Percentiles rank a stretch among this genome's conserved stretches.
Evolutionary conservation across 495 filamentous ascomycete genomes (phyloP).

Genomic region (Entonaema liquescens): DNA sequence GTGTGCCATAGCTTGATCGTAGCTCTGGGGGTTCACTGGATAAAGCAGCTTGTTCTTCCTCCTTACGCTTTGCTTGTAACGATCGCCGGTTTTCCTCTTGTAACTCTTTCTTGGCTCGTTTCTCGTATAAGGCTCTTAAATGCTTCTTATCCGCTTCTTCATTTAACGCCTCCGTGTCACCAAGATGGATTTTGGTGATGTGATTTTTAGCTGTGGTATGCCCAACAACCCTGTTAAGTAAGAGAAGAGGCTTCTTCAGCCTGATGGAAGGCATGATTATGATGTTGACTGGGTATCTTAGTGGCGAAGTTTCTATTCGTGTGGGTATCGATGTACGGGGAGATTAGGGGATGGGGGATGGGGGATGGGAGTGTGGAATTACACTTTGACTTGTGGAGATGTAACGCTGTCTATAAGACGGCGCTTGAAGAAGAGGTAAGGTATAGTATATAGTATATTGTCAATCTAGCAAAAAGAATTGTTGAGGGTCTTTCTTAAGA

Average conservation of each 20-base stretch:
- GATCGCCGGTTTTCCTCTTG: constrained; percentile 62
- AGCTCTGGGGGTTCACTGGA: constrained; percentile 63
- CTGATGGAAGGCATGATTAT: constrained; percentile 48
- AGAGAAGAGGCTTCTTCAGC: constrained; percentile 54
- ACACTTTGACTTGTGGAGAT: neutral
- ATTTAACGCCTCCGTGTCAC: constrained; percentile 57
- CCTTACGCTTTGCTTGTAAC: constrained; percentile 56
- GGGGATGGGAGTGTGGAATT: neutral
- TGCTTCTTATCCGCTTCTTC: constrained; percentile 61
- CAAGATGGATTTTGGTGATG: constrained; percentile 55
- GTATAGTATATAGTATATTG: neutral
- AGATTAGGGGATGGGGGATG: too few relatives aligned
- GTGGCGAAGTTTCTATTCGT: neutral
- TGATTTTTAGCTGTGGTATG: constrained; percentile 56
- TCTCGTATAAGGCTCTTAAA: constrained; percentile 54
- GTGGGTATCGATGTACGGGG: too few relatives aligned
- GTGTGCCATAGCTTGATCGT: constrained; percentile 67
- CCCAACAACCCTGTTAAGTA: constrained; percentile 55
- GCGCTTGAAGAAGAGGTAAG: neutral
- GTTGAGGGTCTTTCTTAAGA: constrained; percentile 5
- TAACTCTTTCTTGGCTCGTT: constrained; percentile 60
- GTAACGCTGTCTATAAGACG: neutral
- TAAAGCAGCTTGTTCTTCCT: constrained; percentile 55
- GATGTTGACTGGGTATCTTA: constrained; percentile 5
- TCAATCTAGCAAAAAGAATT: neutral